phyloP scores from a whole-genome alignment of 1,284 basidiomycete genomes.

The Naganishia albida region DNA sequence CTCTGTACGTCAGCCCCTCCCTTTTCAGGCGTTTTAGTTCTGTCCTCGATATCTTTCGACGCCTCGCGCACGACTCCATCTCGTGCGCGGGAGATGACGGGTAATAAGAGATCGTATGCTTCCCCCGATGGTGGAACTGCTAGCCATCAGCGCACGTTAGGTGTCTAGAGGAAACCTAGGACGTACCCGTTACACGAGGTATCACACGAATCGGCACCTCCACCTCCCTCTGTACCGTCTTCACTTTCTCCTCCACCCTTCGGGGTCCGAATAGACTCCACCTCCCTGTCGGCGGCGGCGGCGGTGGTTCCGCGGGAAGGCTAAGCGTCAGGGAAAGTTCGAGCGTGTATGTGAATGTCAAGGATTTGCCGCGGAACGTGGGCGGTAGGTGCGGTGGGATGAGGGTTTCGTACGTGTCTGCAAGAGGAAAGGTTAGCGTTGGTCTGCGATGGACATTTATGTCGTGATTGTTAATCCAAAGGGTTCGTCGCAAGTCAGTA shows the following conservation, averaged over 20 bases:
- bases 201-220: slow-evolving; percentile 84
- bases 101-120: slow-evolving; percentile 50
- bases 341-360: slow-evolving; percentile 86
- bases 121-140: slow-evolving; percentile 39
- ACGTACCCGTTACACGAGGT: slow-evolving; percentile 63
- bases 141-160: background rate
- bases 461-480: background rate
- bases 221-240: slow-evolving; percentile 64
- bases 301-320: slow-evolving; percentile 37
- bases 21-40: slow-evolving; percentile 9
- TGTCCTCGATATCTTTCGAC: slow-evolving; percentile 19
- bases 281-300: slow-evolving; percentile 39
- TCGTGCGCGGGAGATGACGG: slow-evolving; percentile 53
- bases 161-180: background rate
- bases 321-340: slow-evolving; percentile 63
- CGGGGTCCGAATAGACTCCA: slow-evolving; percentile 49
- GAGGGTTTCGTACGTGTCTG: slow-evolving; percentile 74
- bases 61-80: slow-evolving; percentile 38
- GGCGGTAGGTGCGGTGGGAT: slow-evolving; percentile 83
- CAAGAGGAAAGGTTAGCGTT: background rate
- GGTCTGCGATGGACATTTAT: background rate
- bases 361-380: slow-evolving; percentile 77
- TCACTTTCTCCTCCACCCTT: slow-evolving; percentile 1
- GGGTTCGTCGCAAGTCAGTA: no score
- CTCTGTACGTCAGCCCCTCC: slow-evolving; percentile 6